Conservation (phyloP, 2,329 filamentous ascomycete species). For the Exophiala sp. region DNA sequence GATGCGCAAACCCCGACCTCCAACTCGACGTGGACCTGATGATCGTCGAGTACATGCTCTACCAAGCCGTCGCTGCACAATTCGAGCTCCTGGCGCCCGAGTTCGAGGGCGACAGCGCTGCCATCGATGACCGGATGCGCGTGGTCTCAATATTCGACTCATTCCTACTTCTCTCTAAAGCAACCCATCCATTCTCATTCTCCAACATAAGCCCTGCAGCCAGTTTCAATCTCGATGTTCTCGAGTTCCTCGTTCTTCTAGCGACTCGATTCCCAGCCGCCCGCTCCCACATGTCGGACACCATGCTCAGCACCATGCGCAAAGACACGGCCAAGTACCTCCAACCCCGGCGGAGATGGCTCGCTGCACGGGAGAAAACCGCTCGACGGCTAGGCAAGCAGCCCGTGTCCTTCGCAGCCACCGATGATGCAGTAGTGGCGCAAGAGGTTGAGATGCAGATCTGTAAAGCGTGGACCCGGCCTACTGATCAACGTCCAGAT, state of each 20-base stretch:
- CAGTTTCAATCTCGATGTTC: conserved; percentile 14
- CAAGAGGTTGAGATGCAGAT: conserved; percentile 5
- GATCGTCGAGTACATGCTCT: conserved; percentile 29
- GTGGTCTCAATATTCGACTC: conserved; percentile 13
- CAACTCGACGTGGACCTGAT: conserved; percentile 28
- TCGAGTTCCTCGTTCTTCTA: conserved; percentile 22
- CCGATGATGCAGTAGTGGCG: conserved; percentile 1
- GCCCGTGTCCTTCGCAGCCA: background rate
- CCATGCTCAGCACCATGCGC: background rate
- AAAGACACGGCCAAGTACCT: conserved; percentile 1
- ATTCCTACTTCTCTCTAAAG: conserved; percentile 21
- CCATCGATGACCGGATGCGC: background rate
- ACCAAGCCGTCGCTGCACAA: conserved; percentile 22
- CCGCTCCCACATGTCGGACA: background rate
- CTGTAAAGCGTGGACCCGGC: conserved; percentile 5
- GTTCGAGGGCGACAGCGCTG: background rate
- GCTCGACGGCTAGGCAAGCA: conserved; percentile 2
- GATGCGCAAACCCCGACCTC: conserved; percentile 23
- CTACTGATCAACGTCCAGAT: background rate
- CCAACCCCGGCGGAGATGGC: conserved; percentile 10
- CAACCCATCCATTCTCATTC: conserved; percentile 8
- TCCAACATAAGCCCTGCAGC: conserved; percentile 5
- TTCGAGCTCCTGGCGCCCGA: conserved; percentile 6
- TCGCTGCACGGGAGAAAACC: conserved; percentile 1
- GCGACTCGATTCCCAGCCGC: background rate